Conservation (phyloP, 2,329 filamentous ascomycete genomes). For the Colletotrichum noveboracense region DNA sequence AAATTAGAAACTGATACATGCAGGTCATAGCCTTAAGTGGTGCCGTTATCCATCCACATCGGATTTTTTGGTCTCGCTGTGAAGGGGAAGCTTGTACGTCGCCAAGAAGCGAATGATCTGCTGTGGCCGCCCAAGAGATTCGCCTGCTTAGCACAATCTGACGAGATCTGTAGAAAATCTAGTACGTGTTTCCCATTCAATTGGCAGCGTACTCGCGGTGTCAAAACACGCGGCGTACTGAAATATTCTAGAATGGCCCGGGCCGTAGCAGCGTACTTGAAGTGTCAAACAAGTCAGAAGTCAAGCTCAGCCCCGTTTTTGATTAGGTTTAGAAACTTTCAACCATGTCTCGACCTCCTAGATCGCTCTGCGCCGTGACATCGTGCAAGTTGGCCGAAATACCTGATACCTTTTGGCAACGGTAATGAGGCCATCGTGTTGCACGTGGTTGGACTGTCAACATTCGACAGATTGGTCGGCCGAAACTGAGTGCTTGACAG, state of each 20-base stretch:
- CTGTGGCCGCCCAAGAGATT: not conserved
- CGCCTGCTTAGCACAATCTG: not conserved
- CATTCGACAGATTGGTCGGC: not conserved
- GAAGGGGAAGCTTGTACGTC: not conserved
- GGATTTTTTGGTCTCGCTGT: not conserved
- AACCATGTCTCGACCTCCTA: rapidly evolving
- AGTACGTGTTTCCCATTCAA: not conserved
- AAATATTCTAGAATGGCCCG: not conserved
- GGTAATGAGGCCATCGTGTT: not conserved
- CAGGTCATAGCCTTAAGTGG: not conserved
- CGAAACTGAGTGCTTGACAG: not conserved
- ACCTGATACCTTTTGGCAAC: not conserved
- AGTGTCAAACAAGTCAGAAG: not conserved
- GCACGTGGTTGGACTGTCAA: not conserved
- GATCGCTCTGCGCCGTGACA: not conserved
- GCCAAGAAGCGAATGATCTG: not conserved
- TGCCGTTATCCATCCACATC: not conserved
- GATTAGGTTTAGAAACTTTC: not conserved
- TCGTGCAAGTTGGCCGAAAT: not conserved
- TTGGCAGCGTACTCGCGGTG: not conserved
- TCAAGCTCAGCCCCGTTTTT: not conserved
- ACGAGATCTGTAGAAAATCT: not conserved
- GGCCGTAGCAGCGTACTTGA: not conserved
- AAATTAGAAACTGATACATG: not conserved
- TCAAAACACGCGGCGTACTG: not conserved